A percentile compares a stretch with the other conserved stretches of the same genome.
These are phyloP conservation scores for Kodamaea arcana DNA, from an alignment of 1,139 yeast species.

Conservation along the genomic window DNA sequence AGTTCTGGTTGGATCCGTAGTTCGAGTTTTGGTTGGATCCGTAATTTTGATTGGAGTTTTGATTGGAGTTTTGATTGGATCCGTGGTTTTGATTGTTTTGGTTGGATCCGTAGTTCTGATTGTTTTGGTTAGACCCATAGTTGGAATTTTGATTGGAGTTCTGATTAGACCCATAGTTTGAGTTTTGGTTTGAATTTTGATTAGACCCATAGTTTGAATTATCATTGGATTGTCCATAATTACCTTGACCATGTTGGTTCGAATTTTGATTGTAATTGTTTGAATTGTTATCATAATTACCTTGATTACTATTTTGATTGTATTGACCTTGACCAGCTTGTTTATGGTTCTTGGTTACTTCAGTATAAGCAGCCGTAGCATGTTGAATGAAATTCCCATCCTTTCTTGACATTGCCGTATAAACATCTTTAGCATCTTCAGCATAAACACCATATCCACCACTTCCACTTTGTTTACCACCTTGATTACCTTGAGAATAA, in stretches of 20 bases:
- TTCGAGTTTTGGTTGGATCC: neutral
- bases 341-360: conserved; percentile 14
- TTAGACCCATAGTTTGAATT: conserved; percentile 1
- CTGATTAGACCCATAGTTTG: conserved; percentile 1
- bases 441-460: conserved; percentile 16
- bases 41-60: neutral
- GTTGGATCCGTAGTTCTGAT: conserved; percentile 1
- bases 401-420: conserved; percentile 24
- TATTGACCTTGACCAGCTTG: conserved; percentile 1
- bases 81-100: neutral
- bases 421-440: conserved; percentile 35
- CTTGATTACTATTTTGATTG: conserved; percentile 1
- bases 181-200: conserved; percentile 1
- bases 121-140: neutral
- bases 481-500: conserved; percentile 11
- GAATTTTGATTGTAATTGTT: neutral
- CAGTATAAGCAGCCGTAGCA: conserved; percentile 33
- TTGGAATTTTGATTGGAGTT: conserved; percentile 3
- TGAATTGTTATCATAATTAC: neutral
- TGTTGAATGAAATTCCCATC: conserved; percentile 30
- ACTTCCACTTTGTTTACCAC: neutral
- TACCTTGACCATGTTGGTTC: conserved; percentile 1
- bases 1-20: neutral
- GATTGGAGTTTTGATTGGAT: neutral
- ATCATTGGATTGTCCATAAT: conserved; percentile 1